Base-by-base conservation (phyloP, 257 asterid genomes). In the Thymus mandschuricus region DNA sequence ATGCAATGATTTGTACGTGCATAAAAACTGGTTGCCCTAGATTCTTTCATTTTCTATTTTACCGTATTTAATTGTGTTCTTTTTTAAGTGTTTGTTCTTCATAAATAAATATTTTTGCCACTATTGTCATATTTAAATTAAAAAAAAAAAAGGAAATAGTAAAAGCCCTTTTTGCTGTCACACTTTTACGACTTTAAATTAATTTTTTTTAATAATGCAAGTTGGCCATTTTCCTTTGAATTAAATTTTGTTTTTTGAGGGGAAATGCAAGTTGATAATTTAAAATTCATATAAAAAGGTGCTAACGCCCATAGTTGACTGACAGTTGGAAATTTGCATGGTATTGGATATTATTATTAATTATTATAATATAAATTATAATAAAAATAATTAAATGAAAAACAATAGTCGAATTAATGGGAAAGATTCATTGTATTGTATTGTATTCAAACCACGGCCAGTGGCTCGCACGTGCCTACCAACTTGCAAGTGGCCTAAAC, bases 211-310 rank as follows among this genome's bases (percentile, higher is more conserved):
- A n/a, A n/a, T n/a, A 38, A 48, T 29, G 79, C 79, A 75, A 75
- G 64, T 75, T 68, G 79, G n/a, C 6, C 49, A 29, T 28, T 34
- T 28, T n/a, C n/a, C 0, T 43, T 43, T 10, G 4, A 29, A 3
- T 41, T 21, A 8, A 0, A 15, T 27, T 1, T 41, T 41, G 5
- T 28, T 10, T 34, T 4, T 27, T 29, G n/a, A 29, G 43, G 29
- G n/a, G n/a, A n/a, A 38, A 75, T 68, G 75, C 79, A 75, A 75
- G 79, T 75, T 75, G 79, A 40, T 2, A 64, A 60, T 48, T 12
- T 48, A 67, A 75, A 59, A 75, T 3, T 34, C 28, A 55, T 21
- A 15, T 27, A 71, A 56, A 1, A 58, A 34, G 40, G 63, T 2
- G n/a, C n/a, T n/a, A 40, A 50, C 8, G 50, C 15, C 44, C 27